Evolutionary conservation across 2,329 filamentous ascomycete species (phyloP).

Genomic region (Epicoccum sorghinum): DNA sequence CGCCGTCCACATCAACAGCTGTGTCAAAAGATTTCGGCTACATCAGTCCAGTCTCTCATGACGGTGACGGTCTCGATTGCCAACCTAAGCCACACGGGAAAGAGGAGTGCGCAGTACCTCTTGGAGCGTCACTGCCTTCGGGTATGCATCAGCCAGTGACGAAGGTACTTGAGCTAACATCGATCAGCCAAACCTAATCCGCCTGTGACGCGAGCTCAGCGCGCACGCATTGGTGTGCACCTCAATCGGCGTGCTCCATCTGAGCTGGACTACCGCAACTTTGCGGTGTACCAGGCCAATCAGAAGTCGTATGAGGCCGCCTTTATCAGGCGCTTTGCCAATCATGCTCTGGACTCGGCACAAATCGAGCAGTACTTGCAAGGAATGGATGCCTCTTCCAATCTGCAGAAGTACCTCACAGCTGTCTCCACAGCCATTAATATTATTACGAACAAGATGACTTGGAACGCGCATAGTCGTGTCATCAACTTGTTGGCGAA

Average conservation of each 20-base stretch:
- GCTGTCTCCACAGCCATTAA: slow-evolving; percentile 23
- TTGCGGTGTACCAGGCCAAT: slow-evolving; percentile 32
- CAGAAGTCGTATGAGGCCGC: slow-evolving; percentile 34
- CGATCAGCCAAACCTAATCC: background rate
- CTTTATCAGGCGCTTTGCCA: slow-evolving; percentile 29
- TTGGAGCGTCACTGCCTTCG: slow-evolving; percentile 6
- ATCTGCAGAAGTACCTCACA: slow-evolving; percentile 18
- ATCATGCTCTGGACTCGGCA: slow-evolving; percentile 27
- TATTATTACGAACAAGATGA: slow-evolving; percentile 28
- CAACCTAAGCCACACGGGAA: background rate
- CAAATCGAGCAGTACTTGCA: slow-evolving; percentile 20
- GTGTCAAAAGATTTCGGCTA: background rate
- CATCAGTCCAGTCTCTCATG: background rate
- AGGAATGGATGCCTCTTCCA: background rate
- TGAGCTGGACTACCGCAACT: slow-evolving; percentile 26
- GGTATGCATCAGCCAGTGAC: slow-evolving; percentile 2
- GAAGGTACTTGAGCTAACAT: background rate
- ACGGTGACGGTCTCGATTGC: background rate
- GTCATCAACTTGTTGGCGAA: slow-evolving; percentile 26
- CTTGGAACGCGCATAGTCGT: slow-evolving; percentile 31
- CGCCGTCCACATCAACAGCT: background rate
- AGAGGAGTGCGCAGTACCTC: slow-evolving; percentile 2
- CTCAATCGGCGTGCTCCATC: slow-evolving; percentile 23
- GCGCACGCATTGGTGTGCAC: slow-evolving; percentile 12
- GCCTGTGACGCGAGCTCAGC: slow-evolving; percentile 4